phyloP scores from a whole-genome alignment of 306 rosid genomes.

The Cucumis hystrix region DNA sequence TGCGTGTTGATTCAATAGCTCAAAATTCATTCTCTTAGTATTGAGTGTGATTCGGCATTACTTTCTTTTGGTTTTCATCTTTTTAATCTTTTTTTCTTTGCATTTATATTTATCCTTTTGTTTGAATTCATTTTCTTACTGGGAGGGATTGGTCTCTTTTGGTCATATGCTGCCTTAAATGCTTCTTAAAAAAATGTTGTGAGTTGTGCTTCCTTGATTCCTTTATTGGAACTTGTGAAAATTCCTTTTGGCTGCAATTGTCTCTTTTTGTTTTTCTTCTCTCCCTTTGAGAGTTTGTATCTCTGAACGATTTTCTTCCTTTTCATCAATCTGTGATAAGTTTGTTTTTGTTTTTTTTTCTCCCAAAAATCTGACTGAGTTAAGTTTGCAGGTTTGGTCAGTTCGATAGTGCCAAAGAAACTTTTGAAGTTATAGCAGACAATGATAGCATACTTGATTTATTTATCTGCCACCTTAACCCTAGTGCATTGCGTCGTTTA shows the following conservation, averaged over 20 bases:
- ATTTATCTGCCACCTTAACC: constrained; percentile 95
- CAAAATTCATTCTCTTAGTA: background rate
- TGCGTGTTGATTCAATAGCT: background rate
- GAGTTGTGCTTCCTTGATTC: background rate
- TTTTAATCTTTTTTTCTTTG: background rate
- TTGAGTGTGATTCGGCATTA: background rate
- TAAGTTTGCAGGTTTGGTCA: constrained; percentile 83
- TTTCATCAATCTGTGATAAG: background rate
- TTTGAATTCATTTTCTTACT: background rate
- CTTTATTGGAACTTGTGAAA: background rate
- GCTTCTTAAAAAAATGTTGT: background rate
- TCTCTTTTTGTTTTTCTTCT: background rate
- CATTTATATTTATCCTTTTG: background rate
- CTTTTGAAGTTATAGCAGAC: constrained; percentile 82
- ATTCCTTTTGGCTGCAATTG: background rate
- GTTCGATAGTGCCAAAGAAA: constrained; percentile 96
- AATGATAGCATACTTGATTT: constrained; percentile 90
- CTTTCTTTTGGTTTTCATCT: background rate
- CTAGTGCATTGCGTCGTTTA: constrained; percentile 96
- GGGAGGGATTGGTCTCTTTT: background rate
- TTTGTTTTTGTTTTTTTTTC: too few species aligned
- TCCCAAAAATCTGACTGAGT: background rate
- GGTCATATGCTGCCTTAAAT: background rate
- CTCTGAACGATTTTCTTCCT: background rate
- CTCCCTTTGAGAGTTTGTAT: background rate